These are phyloP conservation scores for Dittrichia graveolens DNA, from an alignment of 129 eudicot species.

Conservation along the genomic window DNA sequence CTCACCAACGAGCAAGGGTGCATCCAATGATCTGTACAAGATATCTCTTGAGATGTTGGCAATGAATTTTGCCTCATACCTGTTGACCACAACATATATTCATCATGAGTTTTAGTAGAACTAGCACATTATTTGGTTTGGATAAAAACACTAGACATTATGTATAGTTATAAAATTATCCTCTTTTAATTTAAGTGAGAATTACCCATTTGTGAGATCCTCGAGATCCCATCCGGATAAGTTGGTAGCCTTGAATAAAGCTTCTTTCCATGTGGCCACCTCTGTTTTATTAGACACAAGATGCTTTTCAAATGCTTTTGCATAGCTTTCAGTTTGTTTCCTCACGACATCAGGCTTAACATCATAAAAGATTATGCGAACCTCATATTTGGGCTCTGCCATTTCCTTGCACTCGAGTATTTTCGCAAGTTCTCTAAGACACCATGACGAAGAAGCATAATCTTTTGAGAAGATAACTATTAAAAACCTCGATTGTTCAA, in stretches of 20 bases:
- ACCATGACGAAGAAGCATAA: slow-evolving; percentile 42
- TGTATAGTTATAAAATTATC: neutral
- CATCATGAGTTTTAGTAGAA: too few species aligned
- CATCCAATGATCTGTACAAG: neutral
- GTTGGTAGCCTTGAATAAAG: neutral
- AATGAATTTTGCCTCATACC: slow-evolving; percentile 32
- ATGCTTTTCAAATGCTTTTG: slow-evolving; percentile 17
- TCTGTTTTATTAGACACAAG: neutral
- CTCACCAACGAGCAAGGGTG: slow-evolving; percentile 23
- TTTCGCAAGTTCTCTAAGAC: slow-evolving; percentile 33
- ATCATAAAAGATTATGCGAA: slow-evolving; percentile 29
- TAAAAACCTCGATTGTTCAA: slow-evolving; percentile 28
- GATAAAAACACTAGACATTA: neutral
- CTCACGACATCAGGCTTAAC: slow-evolving; percentile 32
- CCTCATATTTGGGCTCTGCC: neutral
- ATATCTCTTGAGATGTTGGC: slow-evolving; percentile 24
- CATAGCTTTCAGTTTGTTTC: slow-evolving; percentile 14
- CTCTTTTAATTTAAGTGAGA: neutral
- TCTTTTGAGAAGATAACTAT: slow-evolving; percentile 37
- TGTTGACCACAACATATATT: neutral
- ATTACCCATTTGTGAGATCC: slow-evolving; percentile 13
- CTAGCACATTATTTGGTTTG: neutral
- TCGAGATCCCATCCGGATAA: slow-evolving; percentile 24
- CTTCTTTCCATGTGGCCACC: slow-evolving; percentile 21
- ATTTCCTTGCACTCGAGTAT: slow-evolving; percentile 26